Base-by-base conservation (phyloP, 306 rosid species). In the Astragalus glycyphyllos region DNA sequence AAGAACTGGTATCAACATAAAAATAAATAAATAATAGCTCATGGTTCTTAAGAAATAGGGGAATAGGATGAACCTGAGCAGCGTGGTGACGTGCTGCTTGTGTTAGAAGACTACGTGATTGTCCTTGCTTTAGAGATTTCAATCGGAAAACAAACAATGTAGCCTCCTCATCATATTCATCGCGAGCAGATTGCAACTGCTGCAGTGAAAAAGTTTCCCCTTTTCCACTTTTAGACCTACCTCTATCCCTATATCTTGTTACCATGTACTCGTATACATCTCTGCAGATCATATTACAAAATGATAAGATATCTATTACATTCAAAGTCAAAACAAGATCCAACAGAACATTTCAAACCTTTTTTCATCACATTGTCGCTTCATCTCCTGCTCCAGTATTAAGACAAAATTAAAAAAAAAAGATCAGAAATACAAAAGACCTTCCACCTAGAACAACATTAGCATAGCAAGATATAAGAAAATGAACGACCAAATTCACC, bases 31-130 rank as follows among this genome's bases (percentile, higher is more conserved):
- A 47, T 69, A 47, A 29, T 14, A 78, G 62, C 8, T 29, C 56
- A n/a, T 32, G 59, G 13, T 5, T 38, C 60, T 45, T 35, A 76
- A 58, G 57, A 55, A 55, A 50, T 8, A 58, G 35, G 61, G 55
- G 76, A 67, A 47, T 58, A 58, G 26, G 53, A 41, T 68, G 62
- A 82, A 95, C 99, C 96, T 95, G 99, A 87, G 97, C 89, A 77
- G 99, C 96, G 78, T 95, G 96, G 77, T 95, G 99, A 46, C 97
- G 99, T 49, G 99, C 96, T 49, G 97, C 99, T 87, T 95, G 99
- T 26, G 99, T 91, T 60, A 95, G 96, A 82, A 95, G 96, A 73
- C 99, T 95, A 40, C 92, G 91, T 2, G 96, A 83, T 75, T 95
- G 99, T 57, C 97, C 99, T 89, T 89, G 99, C 86, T 89, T 95